Conservation (phyloP, 345 rosid genomes). For the Anastatica hierochuntica region DNA sequence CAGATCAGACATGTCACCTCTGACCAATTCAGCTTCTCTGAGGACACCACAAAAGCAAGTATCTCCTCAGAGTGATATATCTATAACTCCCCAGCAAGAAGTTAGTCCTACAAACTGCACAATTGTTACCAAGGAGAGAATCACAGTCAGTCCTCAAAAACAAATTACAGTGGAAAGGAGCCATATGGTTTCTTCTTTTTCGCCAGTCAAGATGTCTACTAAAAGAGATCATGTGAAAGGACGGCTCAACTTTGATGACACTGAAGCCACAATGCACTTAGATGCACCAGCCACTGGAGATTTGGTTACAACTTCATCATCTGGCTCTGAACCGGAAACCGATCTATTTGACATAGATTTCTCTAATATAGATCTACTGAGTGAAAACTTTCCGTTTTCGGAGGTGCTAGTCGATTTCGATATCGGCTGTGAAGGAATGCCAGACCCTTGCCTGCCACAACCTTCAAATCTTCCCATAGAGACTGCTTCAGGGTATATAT, state of each 20-base stretch:
- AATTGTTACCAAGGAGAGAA: slow-evolving; percentile 54
- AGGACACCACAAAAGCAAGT: slow-evolving; percentile 49
- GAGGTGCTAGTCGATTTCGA: slow-evolving; percentile 64
- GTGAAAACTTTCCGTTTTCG: slow-evolving; percentile 59
- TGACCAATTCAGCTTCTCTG: slow-evolving; percentile 38
- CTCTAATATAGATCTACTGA: slow-evolving; percentile 56
- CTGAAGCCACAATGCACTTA: slow-evolving; percentile 30
- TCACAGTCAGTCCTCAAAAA: slow-evolving; percentile 68
- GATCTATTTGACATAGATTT: slow-evolving; percentile 68
- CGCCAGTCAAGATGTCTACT: slow-evolving; percentile 40
- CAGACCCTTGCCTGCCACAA: slow-evolving; percentile 32
- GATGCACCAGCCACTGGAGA: slow-evolving; percentile 27
- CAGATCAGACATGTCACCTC: slow-evolving; percentile 35
- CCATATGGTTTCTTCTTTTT: slow-evolving; percentile 57
- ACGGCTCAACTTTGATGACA: slow-evolving; percentile 73
- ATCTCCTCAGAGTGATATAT: slow-evolving; percentile 26
- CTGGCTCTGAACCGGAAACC: slow-evolving; percentile 61
- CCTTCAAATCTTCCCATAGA: slow-evolving; percentile 15
- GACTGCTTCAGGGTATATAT: slow-evolving; percentile 35
- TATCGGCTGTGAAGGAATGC: slow-evolving; percentile 41
- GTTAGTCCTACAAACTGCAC: slow-evolving; percentile 59
- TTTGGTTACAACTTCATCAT: slow-evolving; percentile 29
- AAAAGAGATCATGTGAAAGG: slow-evolving; percentile 75
- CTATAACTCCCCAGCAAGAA: slow-evolving; percentile 32
- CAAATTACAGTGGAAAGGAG: slow-evolving; percentile 59